These are phyloP conservation scores for Mortierella antarctica DNA, from an alignment of 192 early-diverging fungal species.

Conservation along the genomic window DNA sequence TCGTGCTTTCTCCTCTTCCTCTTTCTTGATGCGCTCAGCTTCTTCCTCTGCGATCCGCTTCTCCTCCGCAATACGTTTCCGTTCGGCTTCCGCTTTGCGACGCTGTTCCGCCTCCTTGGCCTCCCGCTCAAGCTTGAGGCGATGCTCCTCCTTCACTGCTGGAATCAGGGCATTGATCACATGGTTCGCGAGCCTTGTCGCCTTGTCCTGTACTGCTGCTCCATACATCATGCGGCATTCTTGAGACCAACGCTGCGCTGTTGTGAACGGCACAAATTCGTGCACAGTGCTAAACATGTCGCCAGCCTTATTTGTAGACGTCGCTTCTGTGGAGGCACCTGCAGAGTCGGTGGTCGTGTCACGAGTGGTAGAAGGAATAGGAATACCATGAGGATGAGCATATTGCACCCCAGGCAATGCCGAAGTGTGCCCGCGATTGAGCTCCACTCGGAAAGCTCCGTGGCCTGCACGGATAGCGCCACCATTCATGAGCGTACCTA, in stretches of 20 bases:
- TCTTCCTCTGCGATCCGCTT: slow-evolving; percentile 56
- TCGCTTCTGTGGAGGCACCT: slow-evolving; percentile 43
- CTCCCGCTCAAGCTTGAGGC: slow-evolving; percentile 63
- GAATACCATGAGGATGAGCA: not conserved
- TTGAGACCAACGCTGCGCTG: slow-evolving; percentile 87
- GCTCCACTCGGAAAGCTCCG: slow-evolving; percentile 48
- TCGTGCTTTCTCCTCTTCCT: slow-evolving; percentile 53
- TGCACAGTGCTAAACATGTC: slow-evolving; percentile 71
- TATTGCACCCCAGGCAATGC: slow-evolving; percentile 18
- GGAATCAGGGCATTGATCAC: slow-evolving; percentile 81
- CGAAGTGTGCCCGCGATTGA: slow-evolving; percentile 27
- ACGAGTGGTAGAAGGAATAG: slow-evolving; percentile 63
- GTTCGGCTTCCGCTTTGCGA: slow-evolving; percentile 68
- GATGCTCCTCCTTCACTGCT: slow-evolving; percentile 76
- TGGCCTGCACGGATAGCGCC: slow-evolving; percentile 36
- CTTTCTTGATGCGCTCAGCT: slow-evolving; percentile 54
- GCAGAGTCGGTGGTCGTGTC: slow-evolving; percentile 29
- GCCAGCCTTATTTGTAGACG: slow-evolving; percentile 9
- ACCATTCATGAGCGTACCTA: slow-evolving; percentile 44
- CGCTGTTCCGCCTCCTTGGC: slow-evolving; percentile 60
- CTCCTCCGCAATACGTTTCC: slow-evolving; percentile 58
- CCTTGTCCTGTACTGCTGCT: slow-evolving; percentile 65
- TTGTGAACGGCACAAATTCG: slow-evolving; percentile 73
- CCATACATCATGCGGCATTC: slow-evolving; percentile 88
- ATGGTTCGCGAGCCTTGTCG: slow-evolving; percentile 66